Evolutionary conservation across 257 asterid genomes (phyloP).

Genomic region (Eustoma russellianum): DNA sequence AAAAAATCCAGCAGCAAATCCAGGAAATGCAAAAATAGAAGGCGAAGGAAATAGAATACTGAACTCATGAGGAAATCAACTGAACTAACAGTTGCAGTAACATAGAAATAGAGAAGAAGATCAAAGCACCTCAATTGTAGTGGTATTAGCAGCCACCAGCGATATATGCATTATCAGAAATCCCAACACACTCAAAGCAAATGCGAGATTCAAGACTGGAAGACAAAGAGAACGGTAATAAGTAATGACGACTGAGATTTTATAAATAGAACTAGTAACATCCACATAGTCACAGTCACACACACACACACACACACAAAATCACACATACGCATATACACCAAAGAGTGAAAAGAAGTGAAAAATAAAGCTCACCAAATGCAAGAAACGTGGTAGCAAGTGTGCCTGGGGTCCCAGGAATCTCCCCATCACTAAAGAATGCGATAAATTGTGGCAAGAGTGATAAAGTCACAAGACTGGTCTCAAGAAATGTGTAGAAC

Average conservation of each 20-base stretch:
- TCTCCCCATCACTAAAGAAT: constrained; percentile 89
- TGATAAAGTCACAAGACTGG: constrained; percentile 66
- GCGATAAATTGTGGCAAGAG: constrained; percentile 76
- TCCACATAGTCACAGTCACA: too few species aligned
- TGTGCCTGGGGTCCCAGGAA: constrained; percentile 88
- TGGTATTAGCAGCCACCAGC: constrained; percentile 77
- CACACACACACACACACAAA: too few species aligned
- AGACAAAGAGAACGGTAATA: constrained; percentile 11
- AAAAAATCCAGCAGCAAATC: not conserved
- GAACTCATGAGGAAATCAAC: not conserved
- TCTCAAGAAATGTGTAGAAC: constrained; percentile 94
- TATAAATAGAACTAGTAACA: too few species aligned
- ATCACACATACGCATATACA: too few species aligned
- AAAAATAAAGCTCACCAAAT: constrained; percentile 36
- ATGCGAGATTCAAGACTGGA: constrained; percentile 86
- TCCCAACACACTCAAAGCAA: constrained; percentile 93
- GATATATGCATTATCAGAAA: constrained; percentile 95
- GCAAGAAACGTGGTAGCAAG: constrained; percentile 97
- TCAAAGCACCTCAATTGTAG: constrained; percentile 83
- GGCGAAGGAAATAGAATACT: not conserved
- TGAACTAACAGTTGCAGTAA: not conserved
- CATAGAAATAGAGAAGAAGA: constrained; percentile 5
- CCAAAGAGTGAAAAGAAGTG: not conserved
- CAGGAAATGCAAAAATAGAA: not conserved
- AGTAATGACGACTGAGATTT: not conserved